Percentiles rank a stretch among this genome's conserved stretches.
Conservation (phyloP, 2,329 filamentous ascomycete genomes). For the Ophiostoma fasciatum region DNA sequence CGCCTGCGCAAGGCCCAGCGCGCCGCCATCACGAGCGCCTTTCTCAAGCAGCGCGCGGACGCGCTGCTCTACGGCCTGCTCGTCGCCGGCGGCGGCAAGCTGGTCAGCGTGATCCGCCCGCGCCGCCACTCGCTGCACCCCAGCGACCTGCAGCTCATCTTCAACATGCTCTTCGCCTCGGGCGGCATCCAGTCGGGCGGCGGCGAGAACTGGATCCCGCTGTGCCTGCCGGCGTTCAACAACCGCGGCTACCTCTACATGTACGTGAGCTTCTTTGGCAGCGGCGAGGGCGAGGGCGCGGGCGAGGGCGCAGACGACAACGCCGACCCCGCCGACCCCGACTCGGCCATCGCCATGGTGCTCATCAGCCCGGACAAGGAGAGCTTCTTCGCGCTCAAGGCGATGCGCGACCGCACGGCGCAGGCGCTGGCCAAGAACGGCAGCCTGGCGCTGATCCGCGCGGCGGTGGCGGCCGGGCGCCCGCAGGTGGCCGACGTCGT, state of each 20-base stretch:
- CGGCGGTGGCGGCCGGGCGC: constrained; percentile 56
- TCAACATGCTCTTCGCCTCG: constrained; percentile 98
- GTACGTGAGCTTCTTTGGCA: constrained; percentile 82
- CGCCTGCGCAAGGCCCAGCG: constrained; percentile 80
- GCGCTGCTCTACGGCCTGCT: constrained; percentile 85
- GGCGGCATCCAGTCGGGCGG: constrained; percentile 78
- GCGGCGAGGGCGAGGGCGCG: constrained; percentile 25
- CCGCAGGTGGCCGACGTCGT: constrained; percentile 60
- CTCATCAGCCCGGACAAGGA: constrained; percentile 89
- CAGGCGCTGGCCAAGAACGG: constrained; percentile 62
- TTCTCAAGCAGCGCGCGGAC: constrained; percentile 63
- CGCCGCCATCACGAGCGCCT: constrained; percentile 69
- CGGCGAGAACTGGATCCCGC: constrained; percentile 93
- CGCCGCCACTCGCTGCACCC: constrained; percentile 92
- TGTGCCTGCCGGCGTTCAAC: constrained; percentile 94
- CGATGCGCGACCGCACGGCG: constrained; percentile 48
- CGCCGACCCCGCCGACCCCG: constrained; percentile 12
- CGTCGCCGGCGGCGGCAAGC: constrained; percentile 77
- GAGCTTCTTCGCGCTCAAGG: constrained; percentile 78
- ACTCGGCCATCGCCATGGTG: constrained; percentile 77
- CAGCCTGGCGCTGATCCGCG: constrained; percentile 58
- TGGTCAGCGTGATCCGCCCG: constrained; percentile 89
- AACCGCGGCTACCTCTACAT: constrained; percentile 95
- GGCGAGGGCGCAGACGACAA: constrained; percentile 27
- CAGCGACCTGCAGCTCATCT: constrained; percentile 87